phyloP scores from a whole-genome alignment of 768 basidiomycete genomes.

The Mycena venus region DNA sequence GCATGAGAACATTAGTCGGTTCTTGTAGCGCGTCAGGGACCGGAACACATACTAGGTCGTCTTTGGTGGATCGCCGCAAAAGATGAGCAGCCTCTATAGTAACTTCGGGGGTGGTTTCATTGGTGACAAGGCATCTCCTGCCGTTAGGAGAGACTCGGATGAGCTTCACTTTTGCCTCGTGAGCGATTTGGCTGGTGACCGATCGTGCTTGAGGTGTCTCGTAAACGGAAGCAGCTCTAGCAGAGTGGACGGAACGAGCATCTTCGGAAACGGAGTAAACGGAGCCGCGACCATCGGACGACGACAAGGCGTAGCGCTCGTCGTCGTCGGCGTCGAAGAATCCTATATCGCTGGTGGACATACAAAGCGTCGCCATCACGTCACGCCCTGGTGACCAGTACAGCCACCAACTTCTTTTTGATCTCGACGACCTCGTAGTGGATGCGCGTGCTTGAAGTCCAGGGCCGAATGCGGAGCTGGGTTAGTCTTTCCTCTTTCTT shows the following conservation, averaged over 20 bases:
- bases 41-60: neutral
- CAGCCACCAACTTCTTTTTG: constrained; percentile 47
- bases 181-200: neutral
- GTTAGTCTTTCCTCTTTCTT: no score
- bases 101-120: neutral
- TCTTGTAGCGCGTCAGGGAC: neutral
- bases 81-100: constrained; percentile 3
- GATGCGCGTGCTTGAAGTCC: no score
- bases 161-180: neutral
- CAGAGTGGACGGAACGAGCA: constrained; percentile 9
- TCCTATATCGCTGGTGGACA: constrained; percentile 14
- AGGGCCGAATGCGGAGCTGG: no score
- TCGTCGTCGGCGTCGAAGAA: constrained; percentile 10
- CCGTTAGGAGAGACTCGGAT: neutral
- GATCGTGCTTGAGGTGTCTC: neutral
- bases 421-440: no score
- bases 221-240: neutral
- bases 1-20: neutral
- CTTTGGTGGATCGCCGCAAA: neutral
- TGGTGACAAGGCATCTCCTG: constrained; percentile 3
- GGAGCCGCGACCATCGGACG: constrained; percentile 6
- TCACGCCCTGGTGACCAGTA: constrained; percentile 5
- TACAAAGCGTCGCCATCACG: constrained; percentile 8
- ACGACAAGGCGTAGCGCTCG: constrained; percentile 9
- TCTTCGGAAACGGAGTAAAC: constrained; percentile 11